phyloP scores from a whole-genome alignment of 2,329 filamentous ascomycete genomes.

The Stagonosporopsis chrysanthemi region DNA sequence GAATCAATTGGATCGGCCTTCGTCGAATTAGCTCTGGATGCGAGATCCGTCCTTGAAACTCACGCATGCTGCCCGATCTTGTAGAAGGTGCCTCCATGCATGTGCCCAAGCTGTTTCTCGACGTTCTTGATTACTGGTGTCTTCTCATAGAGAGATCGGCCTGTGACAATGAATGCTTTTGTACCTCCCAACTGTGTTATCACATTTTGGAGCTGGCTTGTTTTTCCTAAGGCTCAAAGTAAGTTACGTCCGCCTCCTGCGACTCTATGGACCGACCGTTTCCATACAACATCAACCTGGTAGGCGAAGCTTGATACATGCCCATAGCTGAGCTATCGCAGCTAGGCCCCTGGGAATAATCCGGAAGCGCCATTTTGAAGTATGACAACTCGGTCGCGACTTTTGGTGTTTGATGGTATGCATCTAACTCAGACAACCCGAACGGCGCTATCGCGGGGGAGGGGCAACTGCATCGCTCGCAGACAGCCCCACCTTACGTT shows the following conservation, averaged over 20 bases:
- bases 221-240: constrained; percentile 38
- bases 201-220: constrained; percentile 42
- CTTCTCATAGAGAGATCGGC: constrained; percentile 61
- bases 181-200: constrained; percentile 47
- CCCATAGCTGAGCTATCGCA: constrained; percentile 45
- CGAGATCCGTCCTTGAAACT: constrained; percentile 35
- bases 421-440: background rate
- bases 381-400: background rate
- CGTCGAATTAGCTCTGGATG: constrained; percentile 18
- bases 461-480: background rate
- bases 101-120: constrained; percentile 58
- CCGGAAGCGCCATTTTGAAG: constrained; percentile 42
- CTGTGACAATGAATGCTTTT: constrained; percentile 65
- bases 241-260: background rate
- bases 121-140: constrained; percentile 62
- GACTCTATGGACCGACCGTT: constrained; percentile 28
- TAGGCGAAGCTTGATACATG: constrained; percentile 46
- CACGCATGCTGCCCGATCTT: constrained; percentile 64
- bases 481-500: constrained; percentile 2
- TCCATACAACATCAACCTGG: constrained; percentile 50
- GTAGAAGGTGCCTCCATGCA: constrained; percentile 62
- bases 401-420: background rate
- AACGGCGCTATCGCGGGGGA: background rate
- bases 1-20: constrained; percentile 47
- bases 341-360: constrained; percentile 32